Conservation (phyloP, 441 rosid genomes). For the Pelargonium cotyledonis region DNA sequence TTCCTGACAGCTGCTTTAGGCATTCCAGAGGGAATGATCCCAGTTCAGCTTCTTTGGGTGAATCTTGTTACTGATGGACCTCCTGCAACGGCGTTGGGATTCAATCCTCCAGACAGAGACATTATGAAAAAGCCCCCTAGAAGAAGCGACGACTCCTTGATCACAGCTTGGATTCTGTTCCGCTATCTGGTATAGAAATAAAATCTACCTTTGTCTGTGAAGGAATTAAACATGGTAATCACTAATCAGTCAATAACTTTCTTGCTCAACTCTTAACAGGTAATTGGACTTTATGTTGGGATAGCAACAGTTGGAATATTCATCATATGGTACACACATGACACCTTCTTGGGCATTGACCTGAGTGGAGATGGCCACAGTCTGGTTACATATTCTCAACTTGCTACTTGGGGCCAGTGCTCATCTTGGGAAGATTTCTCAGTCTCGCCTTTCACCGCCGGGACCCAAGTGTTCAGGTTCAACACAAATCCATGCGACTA, state of each 20-base stretch:
- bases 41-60: constrained; percentile 53
- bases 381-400: constrained; percentile 35
- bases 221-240: not conserved
- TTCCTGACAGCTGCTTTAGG: constrained; percentile 47
- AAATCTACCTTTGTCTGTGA: not conserved
- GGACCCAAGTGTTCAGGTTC: constrained; percentile 16
- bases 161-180: constrained; percentile 42
- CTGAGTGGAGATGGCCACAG: constrained; percentile 39
- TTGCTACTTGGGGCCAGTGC: constrained; percentile 41
- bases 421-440: constrained; percentile 38
- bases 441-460: constrained; percentile 35
- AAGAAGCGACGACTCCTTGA: constrained; percentile 38
- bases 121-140: constrained; percentile 49
- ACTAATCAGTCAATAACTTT: not conserved
- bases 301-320: constrained; percentile 41
- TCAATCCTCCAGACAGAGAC: constrained; percentile 45
- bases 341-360: constrained; percentile 38
- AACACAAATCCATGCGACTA: constrained; percentile 62
- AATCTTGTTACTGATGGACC: constrained; percentile 52
- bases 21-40: constrained; percentile 44
- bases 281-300: constrained; percentile 42
- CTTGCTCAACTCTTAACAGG: constrained; percentile 19
- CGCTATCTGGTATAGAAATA: constrained; percentile 35
- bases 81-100: constrained; percentile 48
- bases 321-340: constrained; percentile 40